Evolutionary conservation across 2,329 filamentous ascomycete species (phyloP).

Genomic region (Aspergillus calidoustus): DNA sequence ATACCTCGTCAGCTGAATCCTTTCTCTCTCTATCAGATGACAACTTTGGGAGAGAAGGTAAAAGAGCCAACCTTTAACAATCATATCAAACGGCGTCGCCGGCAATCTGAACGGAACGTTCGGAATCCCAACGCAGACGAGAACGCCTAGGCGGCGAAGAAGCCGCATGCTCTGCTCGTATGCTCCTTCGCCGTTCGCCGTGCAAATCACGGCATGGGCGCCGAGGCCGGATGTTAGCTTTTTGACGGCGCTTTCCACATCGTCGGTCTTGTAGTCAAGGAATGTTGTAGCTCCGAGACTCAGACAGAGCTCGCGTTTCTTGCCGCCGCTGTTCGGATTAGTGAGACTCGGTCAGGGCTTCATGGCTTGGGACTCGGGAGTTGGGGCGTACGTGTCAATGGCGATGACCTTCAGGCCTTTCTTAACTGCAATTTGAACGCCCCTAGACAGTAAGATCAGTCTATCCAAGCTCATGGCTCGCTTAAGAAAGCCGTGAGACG

Average conservation of each 20-base stretch:
- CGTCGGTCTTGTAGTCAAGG: constrained; percentile 41
- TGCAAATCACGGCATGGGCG: constrained; percentile 53
- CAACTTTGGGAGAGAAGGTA: background rate
- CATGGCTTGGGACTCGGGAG: background rate
- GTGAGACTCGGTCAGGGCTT: background rate
- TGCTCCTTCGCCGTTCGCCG: constrained; percentile 51
- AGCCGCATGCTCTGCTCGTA: constrained; percentile 51
- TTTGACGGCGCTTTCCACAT: constrained; percentile 46
- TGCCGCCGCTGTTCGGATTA: constrained; percentile 33
- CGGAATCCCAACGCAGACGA: constrained; percentile 55
- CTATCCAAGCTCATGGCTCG: background rate
- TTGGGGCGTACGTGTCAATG: constrained; percentile 38
- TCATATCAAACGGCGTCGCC: constrained; percentile 54
- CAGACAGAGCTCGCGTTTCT: constrained; percentile 40
- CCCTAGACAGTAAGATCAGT: constrained; percentile 29
- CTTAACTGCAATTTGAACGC: constrained; percentile 42
- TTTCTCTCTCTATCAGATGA: background rate
- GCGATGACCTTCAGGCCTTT: constrained; percentile 44
- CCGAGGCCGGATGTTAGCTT: constrained; percentile 48
- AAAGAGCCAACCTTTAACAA: constrained; percentile 44
- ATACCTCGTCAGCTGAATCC: constrained; percentile 9
- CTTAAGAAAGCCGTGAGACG: background rate
- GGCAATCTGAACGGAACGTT: constrained; percentile 49
- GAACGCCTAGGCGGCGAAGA: constrained; percentile 51
- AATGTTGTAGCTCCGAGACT: constrained; percentile 40